These are phyloP conservation scores for Mangifera indica DNA, from an alignment of 345 rosid genomes.

Conservation along the genomic window DNA sequence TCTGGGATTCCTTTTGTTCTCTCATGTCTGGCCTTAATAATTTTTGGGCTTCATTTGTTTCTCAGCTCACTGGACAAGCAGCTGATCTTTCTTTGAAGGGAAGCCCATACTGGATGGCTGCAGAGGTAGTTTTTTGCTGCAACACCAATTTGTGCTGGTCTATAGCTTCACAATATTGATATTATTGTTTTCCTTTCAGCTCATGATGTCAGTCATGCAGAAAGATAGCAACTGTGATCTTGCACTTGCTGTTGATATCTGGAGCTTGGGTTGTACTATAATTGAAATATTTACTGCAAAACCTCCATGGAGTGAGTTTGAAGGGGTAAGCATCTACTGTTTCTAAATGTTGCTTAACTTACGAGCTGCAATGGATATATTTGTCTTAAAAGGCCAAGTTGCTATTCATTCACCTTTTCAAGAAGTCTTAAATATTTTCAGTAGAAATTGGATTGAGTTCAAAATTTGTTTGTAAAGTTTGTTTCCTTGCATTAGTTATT, in stretches of 20 bases:
- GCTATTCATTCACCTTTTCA: not conserved
- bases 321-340: constrained; percentile 68
- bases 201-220: constrained; percentile 88
- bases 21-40: constrained; percentile 10
- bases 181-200: constrained; percentile 42
- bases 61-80: constrained; percentile 84
- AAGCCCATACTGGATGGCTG: constrained; percentile 99
- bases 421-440: not conserved
- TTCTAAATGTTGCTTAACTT: constrained; percentile 4
- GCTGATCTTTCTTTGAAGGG: constrained; percentile 91
- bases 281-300: constrained; percentile 95
- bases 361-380: not conserved
- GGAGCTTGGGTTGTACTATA: constrained; percentile 98
- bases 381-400: not conserved
- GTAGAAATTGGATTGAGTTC: not conserved
- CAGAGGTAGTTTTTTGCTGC: constrained; percentile 61
- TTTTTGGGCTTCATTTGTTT: constrained; percentile 20
- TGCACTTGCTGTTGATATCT: constrained; percentile 93
- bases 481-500: not conserved
- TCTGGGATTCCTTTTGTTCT: not conserved
- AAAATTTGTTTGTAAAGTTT: not conserved
- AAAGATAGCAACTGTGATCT: constrained; percentile 71
- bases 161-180: constrained; percentile 22
- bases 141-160: not conserved
- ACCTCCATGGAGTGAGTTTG: constrained; percentile 97